A percentile compares a stretch with the other conserved stretches of the same genome.
Conservation (phyloP, 75 land plant genomes). For the Cryptomeria japonica region DNA sequence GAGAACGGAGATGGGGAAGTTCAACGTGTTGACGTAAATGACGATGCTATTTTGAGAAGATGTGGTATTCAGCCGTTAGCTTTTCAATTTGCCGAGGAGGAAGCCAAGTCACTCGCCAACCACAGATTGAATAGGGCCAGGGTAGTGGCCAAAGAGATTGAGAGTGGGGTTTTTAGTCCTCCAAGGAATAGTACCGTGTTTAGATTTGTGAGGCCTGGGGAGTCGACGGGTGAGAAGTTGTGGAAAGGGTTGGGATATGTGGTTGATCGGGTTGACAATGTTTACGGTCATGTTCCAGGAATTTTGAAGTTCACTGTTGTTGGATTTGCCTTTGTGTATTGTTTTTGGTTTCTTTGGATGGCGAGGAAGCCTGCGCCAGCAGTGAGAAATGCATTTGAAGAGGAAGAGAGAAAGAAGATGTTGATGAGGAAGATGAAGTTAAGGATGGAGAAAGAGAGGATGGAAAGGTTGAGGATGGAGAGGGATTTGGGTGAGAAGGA, state of each 20-base stretch:
- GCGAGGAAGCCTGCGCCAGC: constrained; percentile 17
- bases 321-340: constrained; percentile 31
- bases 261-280: neutral
- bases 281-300: neutral
- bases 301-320: constrained; percentile 20
- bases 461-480: constrained; percentile 31
- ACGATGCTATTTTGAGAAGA: constrained; percentile 55
- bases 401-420: constrained; percentile 46
- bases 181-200: constrained; percentile 55
- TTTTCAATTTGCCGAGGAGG: constrained; percentile 9
- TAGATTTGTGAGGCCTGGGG: constrained; percentile 25
- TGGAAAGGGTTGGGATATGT: constrained; percentile 15
- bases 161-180: constrained; percentile 35
- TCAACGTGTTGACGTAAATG: constrained; percentile 44
- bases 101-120: constrained; percentile 14
- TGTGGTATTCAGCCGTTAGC: constrained; percentile 2
- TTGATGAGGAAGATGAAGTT: constrained; percentile 49
- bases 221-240: neutral
- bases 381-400: constrained; percentile 20
- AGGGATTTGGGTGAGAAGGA: constrained; percentile 47
- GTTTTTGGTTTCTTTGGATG: constrained; percentile 33
- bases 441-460: constrained; percentile 40
- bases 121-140: constrained; percentile 31
- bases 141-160: constrained; percentile 52
- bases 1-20: constrained; percentile 40